Conservation (phyloP, 352 stramenopile species). For the Globisporangium recalcitrans region DNA sequence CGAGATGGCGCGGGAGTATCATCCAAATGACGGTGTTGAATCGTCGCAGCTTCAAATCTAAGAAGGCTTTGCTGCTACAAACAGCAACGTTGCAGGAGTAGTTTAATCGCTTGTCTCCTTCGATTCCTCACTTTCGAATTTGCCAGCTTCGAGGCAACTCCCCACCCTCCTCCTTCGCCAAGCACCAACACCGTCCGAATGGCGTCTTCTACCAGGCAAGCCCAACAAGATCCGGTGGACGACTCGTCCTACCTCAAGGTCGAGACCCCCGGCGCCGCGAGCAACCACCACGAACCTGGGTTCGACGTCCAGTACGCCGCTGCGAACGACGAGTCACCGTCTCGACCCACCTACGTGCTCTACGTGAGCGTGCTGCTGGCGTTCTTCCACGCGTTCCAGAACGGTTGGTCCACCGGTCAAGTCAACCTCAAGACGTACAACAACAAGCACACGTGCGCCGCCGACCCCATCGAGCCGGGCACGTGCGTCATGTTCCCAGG, state of each 20-base stretch:
- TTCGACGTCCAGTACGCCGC: no score
- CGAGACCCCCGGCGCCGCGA: no score
- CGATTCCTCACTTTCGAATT: background rate
- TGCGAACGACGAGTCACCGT: no score
- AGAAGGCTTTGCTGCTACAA: no score
- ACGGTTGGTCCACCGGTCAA: constrained; percentile 54
- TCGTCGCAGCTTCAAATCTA: background rate
- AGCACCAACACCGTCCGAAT: background rate
- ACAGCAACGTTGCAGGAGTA: background rate
- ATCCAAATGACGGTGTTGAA: background rate
- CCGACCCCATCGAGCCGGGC: constrained; percentile 16
- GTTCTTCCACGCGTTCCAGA: constrained; percentile 43
- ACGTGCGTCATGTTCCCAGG: constrained; percentile 35
- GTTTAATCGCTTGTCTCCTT: background rate
- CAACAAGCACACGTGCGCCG: constrained; percentile 13
- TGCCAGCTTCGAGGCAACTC: background rate
- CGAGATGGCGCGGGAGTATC: no score
- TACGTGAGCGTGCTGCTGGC: no score
- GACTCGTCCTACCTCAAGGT: no score
- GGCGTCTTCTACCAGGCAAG: background rate
- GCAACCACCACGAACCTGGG: no score
- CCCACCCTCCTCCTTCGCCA: background rate
- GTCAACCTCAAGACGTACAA: constrained; percentile 45
- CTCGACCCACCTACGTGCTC: no score
- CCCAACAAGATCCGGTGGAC: background rate